Evolutionary conservation across 768 basidiomycete species (phyloP), one percentile per base, ranked within the genome.

Genomic region (Russula brevipes): DNA sequence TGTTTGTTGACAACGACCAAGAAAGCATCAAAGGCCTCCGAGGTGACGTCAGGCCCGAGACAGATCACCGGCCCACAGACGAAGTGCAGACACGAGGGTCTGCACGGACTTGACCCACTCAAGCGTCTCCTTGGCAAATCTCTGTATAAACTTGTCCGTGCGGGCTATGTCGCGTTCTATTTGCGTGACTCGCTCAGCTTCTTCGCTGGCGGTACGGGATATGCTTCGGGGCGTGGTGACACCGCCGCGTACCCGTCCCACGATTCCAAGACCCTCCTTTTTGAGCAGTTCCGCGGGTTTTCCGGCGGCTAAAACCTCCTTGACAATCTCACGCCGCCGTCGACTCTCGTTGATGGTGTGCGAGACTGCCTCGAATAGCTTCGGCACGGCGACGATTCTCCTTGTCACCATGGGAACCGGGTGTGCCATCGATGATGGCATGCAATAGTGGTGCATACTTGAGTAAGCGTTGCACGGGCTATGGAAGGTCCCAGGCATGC

Each of bases 391-490:
- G 73, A 12, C 90, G 76, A 54, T 80, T 80, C 39, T 76, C 77
- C 69, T 86, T 86, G 75, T 92, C 90, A 0, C 78, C 76, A 69
- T 91, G 89, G 24, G 74, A 72, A 57, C 85, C 82, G 7, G 86
- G 84, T 0, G 91, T 93, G 70, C 86, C 87, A 54, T 87, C 84
- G 56, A 88, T 81, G 66, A 93, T 86, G 31, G 89, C 83, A 31
- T 77, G 76, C 39, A 99, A 83, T 35, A 99, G 82, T 7, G 98
- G 82, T 0, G 91, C 85, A 71, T 99, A 98, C 72, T 98, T 98
- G 66, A 98, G 85, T 58, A 98, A 82, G 16, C 96, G 86, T 71
- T 98, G 97, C 4, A 99, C 93, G 39, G 97, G 97, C 74, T 98
- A 94, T 5, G 91, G 81, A 33, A 99, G 84, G 72, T 99, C 96